These are phyloP conservation scores for Rhododendron simsii DNA, from an alignment of 148 eudicot genomes.

Conservation along the genomic window DNA sequence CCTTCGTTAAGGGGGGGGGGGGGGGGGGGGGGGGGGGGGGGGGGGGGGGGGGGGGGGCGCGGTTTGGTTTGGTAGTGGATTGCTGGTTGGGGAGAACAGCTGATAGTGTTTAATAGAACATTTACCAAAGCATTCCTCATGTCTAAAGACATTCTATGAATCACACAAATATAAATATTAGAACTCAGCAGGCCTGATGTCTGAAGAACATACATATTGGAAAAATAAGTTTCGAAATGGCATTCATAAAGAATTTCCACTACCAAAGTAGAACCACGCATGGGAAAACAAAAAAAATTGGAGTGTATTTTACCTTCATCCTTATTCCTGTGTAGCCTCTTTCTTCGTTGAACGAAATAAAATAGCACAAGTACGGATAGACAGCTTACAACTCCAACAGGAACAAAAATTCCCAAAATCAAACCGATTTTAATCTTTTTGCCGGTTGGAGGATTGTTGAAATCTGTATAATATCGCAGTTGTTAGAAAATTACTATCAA, in stretches of 20 bases:
- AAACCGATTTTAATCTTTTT: constrained; percentile 44
- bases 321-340: constrained; percentile 24
- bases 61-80: background rate
- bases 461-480: constrained; percentile 46
- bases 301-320: constrained; percentile 48
- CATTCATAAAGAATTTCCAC: background rate
- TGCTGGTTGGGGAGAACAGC: background rate
- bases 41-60: background rate
- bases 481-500: constrained; percentile 4
- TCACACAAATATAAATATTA: background rate
- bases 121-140: background rate
- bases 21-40: background rate
- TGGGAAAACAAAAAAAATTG: background rate
- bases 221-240: background rate
- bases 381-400: constrained; percentile 37
- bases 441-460: constrained; percentile 39
- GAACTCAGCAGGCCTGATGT: background rate
- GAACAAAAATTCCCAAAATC: constrained; percentile 61
- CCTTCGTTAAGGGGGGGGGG: background rate
- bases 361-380: constrained; percentile 35
- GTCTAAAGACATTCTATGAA: background rate
- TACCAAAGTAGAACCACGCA: background rate
- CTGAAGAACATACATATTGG: background rate
- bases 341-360: constrained; percentile 39
- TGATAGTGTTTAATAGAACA: background rate